Evolutionary conservation across 140 eudicot genomes (phyloP), one percentile per base, ranked within the genome.

Genomic region (Flaveria floridana): DNA sequence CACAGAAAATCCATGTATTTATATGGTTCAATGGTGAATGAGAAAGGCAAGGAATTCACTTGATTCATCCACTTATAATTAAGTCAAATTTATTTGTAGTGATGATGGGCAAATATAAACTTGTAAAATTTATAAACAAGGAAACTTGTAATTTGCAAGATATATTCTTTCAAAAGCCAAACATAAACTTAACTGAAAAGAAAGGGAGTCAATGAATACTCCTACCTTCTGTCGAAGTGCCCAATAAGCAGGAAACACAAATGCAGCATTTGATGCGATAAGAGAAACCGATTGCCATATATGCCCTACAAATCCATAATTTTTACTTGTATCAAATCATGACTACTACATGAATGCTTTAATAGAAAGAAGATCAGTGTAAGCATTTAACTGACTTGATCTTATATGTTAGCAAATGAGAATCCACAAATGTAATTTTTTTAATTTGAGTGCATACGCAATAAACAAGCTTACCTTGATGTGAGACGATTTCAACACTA

Each of bases 191-290:
- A 64, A 48, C 11, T 4, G 4, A 11, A 46, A 72, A 37, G 21
- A 23, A 23, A 21, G 16, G 34, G 50, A 75, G 66, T 51, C 57
- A 69, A 20, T 3, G 26, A 19, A 56, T 42, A 65, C 16, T 41
- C 18, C 56, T 83, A 87, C 99, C 90, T 85, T 87, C 65, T 87
- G 84, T 6, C 97, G 95, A 25, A 94, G 97, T 48, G 97, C 85
- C 96, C 96, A 84, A 78, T 86, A 88, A 55, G 99, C 97, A 30
- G 99, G 99, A 74, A 94, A 88, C 21, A 88, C 67, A n/a, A 94
- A 94, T 56, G 99, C 99, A 78, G 84, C 89, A 84, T 94, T 94
- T 62, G 99, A 94, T 62, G 95, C 97, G 72, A 94, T 88, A 50
- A 94, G 94, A 59, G 88, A 82, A 73, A 94, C 79, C n/a, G 97